Conservation (phyloP, 106 monocot genomes). For the Amphibolis antarctica region DNA sequence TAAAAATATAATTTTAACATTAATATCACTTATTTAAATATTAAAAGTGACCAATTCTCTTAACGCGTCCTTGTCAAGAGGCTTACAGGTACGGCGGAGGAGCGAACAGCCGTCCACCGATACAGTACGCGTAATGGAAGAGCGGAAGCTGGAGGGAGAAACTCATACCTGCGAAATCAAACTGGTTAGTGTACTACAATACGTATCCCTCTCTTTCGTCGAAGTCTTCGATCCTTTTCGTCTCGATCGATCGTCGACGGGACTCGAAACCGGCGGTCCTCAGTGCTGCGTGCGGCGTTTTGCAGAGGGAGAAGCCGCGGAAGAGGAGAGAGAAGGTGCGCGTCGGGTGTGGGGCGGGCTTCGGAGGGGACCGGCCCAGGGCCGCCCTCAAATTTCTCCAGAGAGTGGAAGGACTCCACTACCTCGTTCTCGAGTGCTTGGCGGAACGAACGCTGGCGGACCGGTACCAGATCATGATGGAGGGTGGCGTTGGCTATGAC, state of each 20-base stretch:
- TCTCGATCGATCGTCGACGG: background rate
- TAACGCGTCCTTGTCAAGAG: too few relatives aligned
- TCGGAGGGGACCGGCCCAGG: constrained; percentile 63
- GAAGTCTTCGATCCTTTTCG: background rate
- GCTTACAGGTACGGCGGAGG: too few relatives aligned
- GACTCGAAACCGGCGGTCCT: background rate
- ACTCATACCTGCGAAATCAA: constrained; percentile 21
- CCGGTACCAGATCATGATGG: constrained; percentile 44
- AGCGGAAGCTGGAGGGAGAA: background rate
- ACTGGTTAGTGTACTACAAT: constrained; percentile 9
- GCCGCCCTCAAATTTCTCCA: constrained; percentile 66
- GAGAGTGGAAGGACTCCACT: constrained; percentile 53
- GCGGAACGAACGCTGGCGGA: constrained; percentile 94
- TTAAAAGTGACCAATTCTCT: too few relatives aligned
- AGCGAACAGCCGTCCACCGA: too few relatives aligned
- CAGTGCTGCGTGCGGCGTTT: background rate
- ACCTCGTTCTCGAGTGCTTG: constrained; percentile 83
- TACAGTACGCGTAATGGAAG: background rate
- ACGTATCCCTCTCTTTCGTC: background rate
- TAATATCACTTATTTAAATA: too few relatives aligned
- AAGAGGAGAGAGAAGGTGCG: constrained; percentile 49
- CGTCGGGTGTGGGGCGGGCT: constrained; percentile 89
- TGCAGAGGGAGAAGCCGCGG: constrained; percentile 56
- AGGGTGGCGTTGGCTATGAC: constrained; percentile 84
- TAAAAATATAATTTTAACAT: too few relatives aligned